Base-by-base conservation (phyloP, 768 basidiomycete species). In the Pleurotus pulmonarius region DNA sequence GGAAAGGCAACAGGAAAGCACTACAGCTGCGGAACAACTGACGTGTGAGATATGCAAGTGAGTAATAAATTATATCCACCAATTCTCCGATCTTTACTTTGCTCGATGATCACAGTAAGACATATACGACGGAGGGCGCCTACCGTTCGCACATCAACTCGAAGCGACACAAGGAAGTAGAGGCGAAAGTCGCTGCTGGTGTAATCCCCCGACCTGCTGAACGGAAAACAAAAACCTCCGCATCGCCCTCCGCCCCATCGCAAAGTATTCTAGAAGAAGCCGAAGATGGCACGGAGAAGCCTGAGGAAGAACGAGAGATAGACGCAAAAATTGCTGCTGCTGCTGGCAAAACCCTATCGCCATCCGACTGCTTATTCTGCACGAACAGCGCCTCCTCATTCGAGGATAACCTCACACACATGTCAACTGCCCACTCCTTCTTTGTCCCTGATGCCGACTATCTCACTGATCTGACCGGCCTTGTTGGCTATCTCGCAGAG, bases 401-500 rank as follows among this genome's bases (percentile, higher is more conserved):
- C 34, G 76, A 85, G 15, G 82, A 77, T 4, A 93, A 87, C 63
- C 79, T 95, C 40, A 71, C 79, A 1, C 97, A 99, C 77, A 99
- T 99, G 97, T 85, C 89, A 40, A 67, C 70, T 49, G 69, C 70
- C 0, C 97, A 99, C 72, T 94, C 94, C 7, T 98, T 98, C 80
- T 97, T 96, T 77, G 79, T 99, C 59, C 97, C 97, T 45, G 95
- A 98, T 63, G 85, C 86, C 41, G 92, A 97, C 47, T 95, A 90
- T 70, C 84, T 98, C 63, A 75, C 88, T 64, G 93, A 98, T 71
- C 70, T 90, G 38, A 63, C 83, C 4, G 97, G 96, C 3, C 82
- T 99, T 45, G 73, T 98, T 58, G 70, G 75, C 5, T 92, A 95
- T 70, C 83, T 99, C 5, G 93, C 90, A 4, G 93, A 97, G 73